Evolutionary conservation across 345 rosid genomes (phyloP).

Genomic region (Nephelium lappaceum): DNA sequence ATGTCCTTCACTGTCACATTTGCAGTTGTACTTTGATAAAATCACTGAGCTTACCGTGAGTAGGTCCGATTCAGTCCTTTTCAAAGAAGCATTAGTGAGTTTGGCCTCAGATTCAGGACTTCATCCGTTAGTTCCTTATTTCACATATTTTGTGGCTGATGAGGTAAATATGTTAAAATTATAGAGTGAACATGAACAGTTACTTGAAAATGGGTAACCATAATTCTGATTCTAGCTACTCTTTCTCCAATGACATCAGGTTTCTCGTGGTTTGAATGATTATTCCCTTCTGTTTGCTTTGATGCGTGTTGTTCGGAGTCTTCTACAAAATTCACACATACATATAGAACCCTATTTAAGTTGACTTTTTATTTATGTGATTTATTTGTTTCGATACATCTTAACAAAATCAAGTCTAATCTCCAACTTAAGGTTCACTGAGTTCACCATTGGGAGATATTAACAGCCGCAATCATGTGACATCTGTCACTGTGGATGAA

Average conservation of each 20-base stretch:
- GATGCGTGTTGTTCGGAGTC: conserved; percentile 88
- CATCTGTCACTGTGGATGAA: neutral
- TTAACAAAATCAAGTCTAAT: neutral
- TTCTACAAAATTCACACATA: conserved; percentile 88
- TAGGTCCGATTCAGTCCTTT: conserved; percentile 70
- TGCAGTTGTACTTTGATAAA: conserved; percentile 95
- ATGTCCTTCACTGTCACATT: conserved; percentile 11
- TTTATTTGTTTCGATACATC: conserved; percentile 9
- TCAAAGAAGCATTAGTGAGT: conserved; percentile 90
- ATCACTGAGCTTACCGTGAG: conserved; percentile 83
- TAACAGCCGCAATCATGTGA: neutral
- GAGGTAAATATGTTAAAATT: conserved; percentile 61
- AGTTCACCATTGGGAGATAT: neutral
- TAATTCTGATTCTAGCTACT: conserved; percentile 23
- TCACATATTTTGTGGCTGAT: conserved; percentile 85
- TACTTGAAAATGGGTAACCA: neutral
- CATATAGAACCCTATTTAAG: conserved; percentile 95
- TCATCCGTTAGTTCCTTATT: conserved; percentile 96
- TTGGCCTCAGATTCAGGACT: conserved; percentile 95
- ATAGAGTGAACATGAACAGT: neutral
- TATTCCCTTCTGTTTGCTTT: conserved; percentile 79
- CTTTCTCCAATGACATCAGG: conserved; percentile 49
- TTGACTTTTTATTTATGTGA: conserved; percentile 17
- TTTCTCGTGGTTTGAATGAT: conserved; percentile 87
- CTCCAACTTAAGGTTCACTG: neutral